phyloP scores from a whole-genome alignment of 371 early-diverging fungal species.

The Rhizopus arrhizus region DNA sequence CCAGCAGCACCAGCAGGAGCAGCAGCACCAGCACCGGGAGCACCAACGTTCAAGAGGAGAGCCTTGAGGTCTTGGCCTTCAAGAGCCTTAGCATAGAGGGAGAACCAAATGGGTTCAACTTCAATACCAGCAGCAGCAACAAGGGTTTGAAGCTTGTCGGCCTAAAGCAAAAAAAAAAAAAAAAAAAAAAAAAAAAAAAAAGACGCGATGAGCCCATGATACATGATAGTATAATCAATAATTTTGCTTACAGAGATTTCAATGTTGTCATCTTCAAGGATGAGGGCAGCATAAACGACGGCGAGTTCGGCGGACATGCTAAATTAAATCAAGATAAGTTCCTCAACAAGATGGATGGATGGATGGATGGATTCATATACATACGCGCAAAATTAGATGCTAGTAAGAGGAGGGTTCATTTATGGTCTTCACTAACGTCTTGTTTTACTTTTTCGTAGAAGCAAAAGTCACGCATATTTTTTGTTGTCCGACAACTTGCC shows the following conservation, averaged over 20 bases:
- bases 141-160: conserved; percentile 92
- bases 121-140: conserved; percentile 91
- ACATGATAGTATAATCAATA: neutral
- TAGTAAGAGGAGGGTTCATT: conserved; percentile 29
- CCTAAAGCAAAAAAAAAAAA: conserved; percentile 51
- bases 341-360: conserved; percentile 16
- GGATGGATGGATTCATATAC: conserved; percentile 33
- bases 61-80: conserved; percentile 91
- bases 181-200: neutral
- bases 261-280: conserved; percentile 95
- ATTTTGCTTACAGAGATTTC: conserved; percentile 88
- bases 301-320: conserved; percentile 84
- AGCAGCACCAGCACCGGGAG: conserved; percentile 66
- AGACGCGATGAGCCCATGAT: neutral
- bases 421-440: conserved; percentile 2
- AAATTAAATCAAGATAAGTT: neutral
- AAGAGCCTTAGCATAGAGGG: conserved; percentile 97
- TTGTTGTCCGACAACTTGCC: neutral
- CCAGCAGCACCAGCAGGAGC: conserved; percentile 55
- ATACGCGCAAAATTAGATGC: conserved; percentile 31
- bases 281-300: conserved; percentile 95
- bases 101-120: conserved; percentile 95
- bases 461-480: conserved; percentile 2
- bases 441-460: conserved; percentile 3
- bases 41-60: conserved; percentile 90